Evolutionary conservation across 352 stramenopile genomes (phyloP).

Genomic region (Phytophthora citricola): DNA sequence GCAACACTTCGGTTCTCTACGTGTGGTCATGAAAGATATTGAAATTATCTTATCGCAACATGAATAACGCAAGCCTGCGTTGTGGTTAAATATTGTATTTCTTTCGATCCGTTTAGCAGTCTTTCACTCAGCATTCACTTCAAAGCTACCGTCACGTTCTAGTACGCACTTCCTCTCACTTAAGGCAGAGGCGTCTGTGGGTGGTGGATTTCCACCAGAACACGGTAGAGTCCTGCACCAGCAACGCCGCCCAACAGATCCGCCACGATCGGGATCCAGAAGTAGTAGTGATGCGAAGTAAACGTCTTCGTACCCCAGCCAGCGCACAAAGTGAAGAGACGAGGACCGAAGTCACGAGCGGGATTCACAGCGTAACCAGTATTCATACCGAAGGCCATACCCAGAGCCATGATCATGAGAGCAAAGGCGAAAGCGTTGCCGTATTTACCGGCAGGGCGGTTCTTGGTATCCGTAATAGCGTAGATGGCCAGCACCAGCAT

Average conservation of each 20-base stretch:
- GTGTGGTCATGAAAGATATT: too few relatives aligned
- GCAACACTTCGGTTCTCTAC: too few relatives aligned
- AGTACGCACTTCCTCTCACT: background rate
- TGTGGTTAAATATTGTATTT: too few relatives aligned
- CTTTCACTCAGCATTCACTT: background rate
- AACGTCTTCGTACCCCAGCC: constrained; percentile 56
- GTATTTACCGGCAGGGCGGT: constrained; percentile 17
- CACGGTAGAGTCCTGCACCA: constrained; percentile 40
- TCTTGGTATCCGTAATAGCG: constrained; percentile 55
- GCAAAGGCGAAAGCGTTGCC: constrained; percentile 41
- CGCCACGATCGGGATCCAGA: constrained; percentile 58
- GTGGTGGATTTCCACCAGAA: constrained; percentile 54
- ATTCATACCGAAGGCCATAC: constrained; percentile 67
- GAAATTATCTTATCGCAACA: too few relatives aligned
- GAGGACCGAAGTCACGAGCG: constrained; percentile 52
- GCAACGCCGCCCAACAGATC: constrained; percentile 37
- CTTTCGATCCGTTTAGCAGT: constrained; percentile 2
- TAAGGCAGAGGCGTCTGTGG: constrained; percentile 23
- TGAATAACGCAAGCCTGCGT: too few relatives aligned
- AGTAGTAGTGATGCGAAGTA: constrained; percentile 47
- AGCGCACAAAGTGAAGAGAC: constrained; percentile 37
- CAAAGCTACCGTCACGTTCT: constrained; percentile 1
- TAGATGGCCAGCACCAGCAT: constrained; percentile 59
- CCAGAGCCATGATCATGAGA: constrained; percentile 56
- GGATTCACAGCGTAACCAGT: constrained; percentile 61